Evolutionary conservation across 805 yeast species (phyloP), one percentile per base, ranked within the genome.

Genomic region (Ogataea salicorniae): DNA sequence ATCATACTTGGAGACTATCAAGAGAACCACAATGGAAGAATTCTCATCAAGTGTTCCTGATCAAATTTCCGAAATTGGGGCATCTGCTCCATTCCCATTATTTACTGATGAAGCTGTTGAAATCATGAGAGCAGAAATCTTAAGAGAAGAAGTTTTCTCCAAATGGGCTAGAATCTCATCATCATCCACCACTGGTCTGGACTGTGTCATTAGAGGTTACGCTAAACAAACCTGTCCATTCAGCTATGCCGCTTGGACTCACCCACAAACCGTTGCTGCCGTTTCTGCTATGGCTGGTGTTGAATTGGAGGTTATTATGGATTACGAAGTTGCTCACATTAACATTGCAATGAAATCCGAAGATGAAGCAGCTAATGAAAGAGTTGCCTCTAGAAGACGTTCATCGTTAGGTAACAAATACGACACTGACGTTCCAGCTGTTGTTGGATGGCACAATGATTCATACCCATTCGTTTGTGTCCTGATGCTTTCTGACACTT

Each of bases 391-490:
- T 9, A 52, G 57, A 46, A 59, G 67, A 56, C 56, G 52, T 43
- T 44, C 54, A 7, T 53, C 66, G 1, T 48, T 63, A 50, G 49
- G 50, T 8, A 55, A 54, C 41, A 55, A 54, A 18, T 46, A 47
- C 45, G 61, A 62, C 34, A 63, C 59, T 6, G 72, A 73, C 37
- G 69, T 77, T 43, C 79, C 80, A 13, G 83, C 80, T 20, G 71
- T 79, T 39, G 82, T 79, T 34, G 77, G 79, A 31, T 80, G 86
- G 86, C 85, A 80, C 66, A 61, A 68, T 46, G 86, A 80, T 58
- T 73, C 81, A n/a, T 79, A 78, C 47, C 84, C 84, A 15, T 79
- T 78, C 58, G 84, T 80, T 17, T 80, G 84, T 62, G 85, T 80
- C 15, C 68, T 80, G 50, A 80, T 80, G 86, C 58, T 80, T 40